Base-by-base conservation (phyloP, 1,284 basidiomycete species). In the Peniophora sp. region DNA sequence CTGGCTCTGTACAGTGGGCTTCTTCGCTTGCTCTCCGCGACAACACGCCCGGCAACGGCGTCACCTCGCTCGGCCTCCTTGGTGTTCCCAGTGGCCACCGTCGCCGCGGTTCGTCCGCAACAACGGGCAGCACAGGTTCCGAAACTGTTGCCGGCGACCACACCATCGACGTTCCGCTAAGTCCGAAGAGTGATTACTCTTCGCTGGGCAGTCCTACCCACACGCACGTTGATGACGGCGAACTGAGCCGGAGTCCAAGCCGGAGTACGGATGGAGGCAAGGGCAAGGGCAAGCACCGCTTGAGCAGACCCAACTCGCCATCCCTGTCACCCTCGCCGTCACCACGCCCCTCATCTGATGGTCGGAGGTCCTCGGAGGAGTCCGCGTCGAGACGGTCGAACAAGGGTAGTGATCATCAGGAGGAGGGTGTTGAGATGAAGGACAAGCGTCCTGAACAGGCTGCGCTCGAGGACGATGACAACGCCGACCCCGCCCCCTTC, bases 401-500 rank as follows among this genome's bases (percentile, higher is more conserved):
- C n/a, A n/a, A 36, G 10, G 18, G 37, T 41, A n/a, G 15, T 5
- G 37, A 15, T 8, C 37, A 41, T 5, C 8, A 41, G 18, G 37
- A 45, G 23, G 22, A 17, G 39, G 39, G 39, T 22, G 18, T 15
- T 49, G 60, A 61, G 34, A 56, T 61, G 8, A 64, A 65, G 42
- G 46, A 51, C 39, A 60, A 64, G 41, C 68, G 27, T 58, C 72
- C 60, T 55, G 68, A 54, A 3, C 47, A 55, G 43, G 52, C 69
- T 3, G 72, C 75, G 50, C 62, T 76, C 14, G 64, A 66, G 15
- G 73, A 81, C 57, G 85, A 87, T 57, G 76, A 78, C 39, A 71
- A 71, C n/a, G 73, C 78, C 41, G 80, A 94, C 64, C 81, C 85
- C 0, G 66, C 78, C 0, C 88, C 90, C 0, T 92, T 90, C 63